A percentile compares a stretch with the other conserved stretches of the same genome.
Evolutionary conservation across 1,139 yeast genomes (phyloP).

Genomic region (Yamadazyma buinensis): DNA sequence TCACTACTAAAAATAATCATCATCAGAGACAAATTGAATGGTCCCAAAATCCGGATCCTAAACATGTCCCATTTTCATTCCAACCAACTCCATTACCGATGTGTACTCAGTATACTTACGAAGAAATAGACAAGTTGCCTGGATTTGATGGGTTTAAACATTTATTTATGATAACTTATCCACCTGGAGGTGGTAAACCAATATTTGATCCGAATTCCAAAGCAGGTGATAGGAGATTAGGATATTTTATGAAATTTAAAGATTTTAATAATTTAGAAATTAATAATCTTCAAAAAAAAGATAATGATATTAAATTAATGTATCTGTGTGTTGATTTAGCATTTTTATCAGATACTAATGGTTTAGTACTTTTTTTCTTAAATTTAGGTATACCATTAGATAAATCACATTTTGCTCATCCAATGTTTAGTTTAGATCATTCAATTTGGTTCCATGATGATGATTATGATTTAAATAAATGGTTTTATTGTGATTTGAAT

Average conservation of each 20-base stretch:
- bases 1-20: slow-evolving; percentile 27
- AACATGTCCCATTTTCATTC: slow-evolving; percentile 26
- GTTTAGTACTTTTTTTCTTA: slow-evolving; percentile 24
- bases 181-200: not conserved
- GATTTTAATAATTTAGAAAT: slow-evolving; percentile 10
- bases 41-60: slow-evolving; percentile 6
- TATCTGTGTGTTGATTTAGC: slow-evolving; percentile 19
- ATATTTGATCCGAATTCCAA: not conserved
- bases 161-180: not conserved
- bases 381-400: slow-evolving; percentile 25
- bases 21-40: slow-evolving; percentile 14
- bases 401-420: slow-evolving; percentile 19
- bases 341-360: slow-evolving; percentile 30
- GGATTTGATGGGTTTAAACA: not conserved
- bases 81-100: slow-evolving; percentile 26
- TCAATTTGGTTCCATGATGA: slow-evolving; percentile 30
- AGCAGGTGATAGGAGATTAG: slow-evolving; percentile 27
- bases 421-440: slow-evolving; percentile 39
- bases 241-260: slow-evolving; percentile 28
- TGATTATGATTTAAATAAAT: slow-evolving; percentile 26
- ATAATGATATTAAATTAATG: slow-evolving; percentile 24
- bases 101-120: slow-evolving; percentile 25
- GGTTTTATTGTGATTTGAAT: slow-evolving; percentile 36
- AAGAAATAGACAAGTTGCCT: slow-evolving; percentile 1
- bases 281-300: slow-evolving; percentile 17